Percentiles rank a stretch among this genome's conserved stretches.
phyloP scores from a whole-genome alignment of 2,329 filamentous ascomycete species.

The Claviceps capensis region DNA sequence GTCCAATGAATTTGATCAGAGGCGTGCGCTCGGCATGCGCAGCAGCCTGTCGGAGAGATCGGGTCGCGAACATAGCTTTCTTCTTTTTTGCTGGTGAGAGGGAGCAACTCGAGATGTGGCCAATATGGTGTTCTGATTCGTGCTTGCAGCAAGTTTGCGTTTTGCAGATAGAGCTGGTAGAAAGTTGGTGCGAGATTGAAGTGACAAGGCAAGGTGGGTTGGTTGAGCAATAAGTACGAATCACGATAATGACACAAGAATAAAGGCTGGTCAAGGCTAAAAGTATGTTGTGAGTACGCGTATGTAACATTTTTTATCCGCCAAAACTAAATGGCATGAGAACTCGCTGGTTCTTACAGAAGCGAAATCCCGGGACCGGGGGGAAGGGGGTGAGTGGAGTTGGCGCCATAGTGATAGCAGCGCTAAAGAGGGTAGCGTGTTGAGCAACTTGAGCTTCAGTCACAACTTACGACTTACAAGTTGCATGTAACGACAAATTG shows the following conservation, averaged over 20 bases:
- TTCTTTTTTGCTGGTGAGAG: neutral
- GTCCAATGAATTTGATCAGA: conserved; percentile 49
- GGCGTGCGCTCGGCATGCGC: conserved; percentile 46
- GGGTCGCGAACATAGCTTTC: conserved; percentile 38
- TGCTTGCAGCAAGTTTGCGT: neutral
- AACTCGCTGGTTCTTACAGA: neutral
- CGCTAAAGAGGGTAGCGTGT: neutral
- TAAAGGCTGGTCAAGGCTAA: neutral
- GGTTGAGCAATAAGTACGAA: neutral
- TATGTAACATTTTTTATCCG: conserved; percentile 4
- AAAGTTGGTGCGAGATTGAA: neutral
- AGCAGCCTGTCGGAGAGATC: conserved; percentile 43
- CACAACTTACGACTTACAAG: too few species aligned
- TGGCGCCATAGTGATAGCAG: neutral
- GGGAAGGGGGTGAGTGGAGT: too few species aligned
- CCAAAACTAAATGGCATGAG: neutral
- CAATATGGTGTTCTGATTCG: neutral
- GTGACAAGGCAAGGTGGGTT: neutral
- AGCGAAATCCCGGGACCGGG: neutral
- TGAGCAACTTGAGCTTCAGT: too few species aligned
- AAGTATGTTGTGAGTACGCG: neutral
- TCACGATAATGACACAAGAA: neutral
- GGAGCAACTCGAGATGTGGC: neutral
- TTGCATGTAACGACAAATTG: too few species aligned
- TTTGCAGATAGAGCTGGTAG: neutral